Conservation (phyloP, 2,329 filamentous ascomycete genomes). For the Penicillium sp. region DNA sequence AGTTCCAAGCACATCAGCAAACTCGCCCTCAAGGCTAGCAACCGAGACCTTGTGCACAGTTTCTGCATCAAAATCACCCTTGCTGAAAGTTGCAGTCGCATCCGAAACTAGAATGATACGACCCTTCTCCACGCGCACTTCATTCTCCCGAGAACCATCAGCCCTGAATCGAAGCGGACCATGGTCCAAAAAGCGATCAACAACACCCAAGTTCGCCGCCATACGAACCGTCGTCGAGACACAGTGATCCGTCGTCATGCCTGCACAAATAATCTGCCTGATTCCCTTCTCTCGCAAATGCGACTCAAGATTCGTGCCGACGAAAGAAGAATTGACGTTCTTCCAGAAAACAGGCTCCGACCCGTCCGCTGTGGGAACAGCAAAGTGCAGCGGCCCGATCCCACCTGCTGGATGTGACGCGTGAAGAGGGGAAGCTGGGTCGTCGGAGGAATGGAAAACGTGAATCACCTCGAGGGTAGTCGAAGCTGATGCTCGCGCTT, state of each 20-base stretch:
- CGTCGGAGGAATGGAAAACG: constrained; percentile 47
- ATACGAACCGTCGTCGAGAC: constrained; percentile 52
- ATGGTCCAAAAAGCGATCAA: constrained; percentile 31
- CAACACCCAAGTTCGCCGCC: constrained; percentile 50
- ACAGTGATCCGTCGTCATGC: constrained; percentile 53
- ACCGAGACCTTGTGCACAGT: constrained; percentile 49
- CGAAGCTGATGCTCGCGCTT: constrained; percentile 19
- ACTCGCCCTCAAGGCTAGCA: constrained; percentile 50
- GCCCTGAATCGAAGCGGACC: constrained; percentile 14
- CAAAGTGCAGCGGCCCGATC: constrained; percentile 34
- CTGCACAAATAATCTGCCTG: constrained; percentile 44
- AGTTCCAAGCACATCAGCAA: constrained; percentile 45
- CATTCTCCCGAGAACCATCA: constrained; percentile 25
- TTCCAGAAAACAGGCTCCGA: constrained; percentile 48
- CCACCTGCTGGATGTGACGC: constrained; percentile 32
- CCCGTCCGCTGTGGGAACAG: constrained; percentile 29
- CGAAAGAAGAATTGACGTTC: constrained; percentile 50
- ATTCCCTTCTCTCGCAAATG: constrained; percentile 37
- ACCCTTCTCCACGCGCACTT: constrained; percentile 25
- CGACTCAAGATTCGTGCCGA: constrained; percentile 47
- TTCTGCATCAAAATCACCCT: constrained; percentile 48
- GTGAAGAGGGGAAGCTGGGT: constrained; percentile 39
- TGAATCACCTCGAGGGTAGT: constrained; percentile 44
- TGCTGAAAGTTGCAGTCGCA: constrained; percentile 50
- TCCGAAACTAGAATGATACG: constrained; percentile 48